Evolutionary conservation across 108 stramenopile species (phyloP), one percentile per base, ranked within the genome.

Genomic region (Schizochytrium sp.): DNA sequence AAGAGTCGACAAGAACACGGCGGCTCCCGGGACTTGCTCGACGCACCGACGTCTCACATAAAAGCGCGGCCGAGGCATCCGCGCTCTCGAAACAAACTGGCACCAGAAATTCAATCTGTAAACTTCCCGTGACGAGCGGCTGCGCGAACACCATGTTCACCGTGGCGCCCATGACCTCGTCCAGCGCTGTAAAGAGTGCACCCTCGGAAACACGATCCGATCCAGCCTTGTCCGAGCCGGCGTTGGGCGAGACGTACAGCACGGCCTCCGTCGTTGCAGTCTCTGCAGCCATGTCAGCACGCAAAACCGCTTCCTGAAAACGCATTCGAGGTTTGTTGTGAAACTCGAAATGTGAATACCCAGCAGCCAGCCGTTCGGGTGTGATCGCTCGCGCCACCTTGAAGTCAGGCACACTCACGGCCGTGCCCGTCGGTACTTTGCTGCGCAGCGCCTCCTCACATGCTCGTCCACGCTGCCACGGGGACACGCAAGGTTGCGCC

Each of bases 141-240:
- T 53, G 48, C 23, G 23, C n/a, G 5, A 53, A 83, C 16, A 53
- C 28, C 28, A 16, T 53, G 51, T 53, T 83, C 18, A 83, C 76
- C 28, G 76, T 83, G 76, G 76, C 76, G 51, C 76, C 76, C 76
- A 83, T 83, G 51, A 83, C 28, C 28, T 83, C 76, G 28, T 83
- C 76, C 6, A 53, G n/a, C 51, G 76, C 76, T 0, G 76, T 83
- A 18, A 47, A 83, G 45, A 83, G 51, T 12, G 76, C 76, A 16
- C 76, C 76, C 51, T 83, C 76, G 6, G 76, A 47, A 12, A 83
- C 76, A 4, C 63, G 63, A 18, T 69, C 63, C 14, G 41, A 12
- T 2, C 63, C 63, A 4, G 63, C 63, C 41, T 23, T 69, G 41
- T 69, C 63, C 1, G 63, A 69, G 14, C 63, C 63, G 41, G 63